phyloP scores from a whole-genome alignment of 225 moss, liverwort and hornwort species.

The Pleurozium schreberi region DNA sequence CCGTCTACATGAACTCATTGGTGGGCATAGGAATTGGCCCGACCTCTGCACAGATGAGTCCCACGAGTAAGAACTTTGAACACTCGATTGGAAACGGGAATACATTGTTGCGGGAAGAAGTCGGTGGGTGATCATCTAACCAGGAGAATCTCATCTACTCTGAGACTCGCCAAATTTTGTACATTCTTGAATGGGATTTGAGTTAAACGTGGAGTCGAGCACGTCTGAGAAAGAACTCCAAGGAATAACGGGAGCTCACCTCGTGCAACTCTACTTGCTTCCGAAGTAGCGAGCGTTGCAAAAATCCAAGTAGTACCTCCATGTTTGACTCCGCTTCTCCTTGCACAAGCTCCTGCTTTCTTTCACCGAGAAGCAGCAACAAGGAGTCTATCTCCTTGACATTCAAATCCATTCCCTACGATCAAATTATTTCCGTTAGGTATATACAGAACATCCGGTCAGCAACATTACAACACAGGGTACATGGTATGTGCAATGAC shows the following conservation, averaged over 20 bases:
- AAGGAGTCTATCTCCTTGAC: constrained; percentile 67
- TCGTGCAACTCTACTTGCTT: constrained; percentile 66
- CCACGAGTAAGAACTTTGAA: background rate
- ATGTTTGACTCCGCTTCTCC: constrained; percentile 56
- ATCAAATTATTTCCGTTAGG: background rate
- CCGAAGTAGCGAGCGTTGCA: constrained; percentile 48
- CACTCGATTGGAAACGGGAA: background rate
- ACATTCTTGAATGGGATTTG: background rate
- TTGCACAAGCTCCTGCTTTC: constrained; percentile 60
- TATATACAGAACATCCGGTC: background rate
- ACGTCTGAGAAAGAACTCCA: background rate
- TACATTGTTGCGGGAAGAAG: background rate
- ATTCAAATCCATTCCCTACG: constrained; percentile 53
- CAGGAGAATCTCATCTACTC: background rate
- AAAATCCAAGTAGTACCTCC: constrained; percentile 68
- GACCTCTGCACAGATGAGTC: background rate
- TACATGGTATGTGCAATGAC: background rate
- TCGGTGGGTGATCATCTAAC: background rate
- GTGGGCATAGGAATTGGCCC: background rate
- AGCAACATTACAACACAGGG: background rate
- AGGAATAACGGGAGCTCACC: constrained; percentile 23
- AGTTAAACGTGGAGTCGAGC: background rate
- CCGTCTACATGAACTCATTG: background rate
- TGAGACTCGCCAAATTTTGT: background rate
- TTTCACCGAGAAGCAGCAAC: constrained; percentile 47